These are phyloP conservation scores for Cyclotella choctawhatcheeana DNA, from an alignment of 108 stramenopile species.

Conservation along the genomic window DNA sequence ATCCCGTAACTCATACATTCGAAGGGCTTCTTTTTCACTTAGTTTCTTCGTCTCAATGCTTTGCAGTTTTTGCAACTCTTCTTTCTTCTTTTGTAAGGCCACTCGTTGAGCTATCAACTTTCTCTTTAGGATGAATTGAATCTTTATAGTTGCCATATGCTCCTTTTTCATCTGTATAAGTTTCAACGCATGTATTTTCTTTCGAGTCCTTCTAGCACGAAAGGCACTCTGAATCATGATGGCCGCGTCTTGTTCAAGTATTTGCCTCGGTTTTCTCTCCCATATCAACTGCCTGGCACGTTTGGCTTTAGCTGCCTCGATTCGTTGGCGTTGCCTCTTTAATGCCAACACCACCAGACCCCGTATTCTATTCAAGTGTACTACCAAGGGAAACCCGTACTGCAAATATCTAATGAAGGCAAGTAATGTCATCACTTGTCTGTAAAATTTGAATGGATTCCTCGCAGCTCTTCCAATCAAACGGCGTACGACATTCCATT, in stretches of 20 bases:
- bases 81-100: slow-evolving; percentile 1
- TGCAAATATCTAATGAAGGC: background rate
- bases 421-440: background rate
- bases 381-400: background rate
- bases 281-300: background rate
- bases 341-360: background rate
- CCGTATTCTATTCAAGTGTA: background rate
- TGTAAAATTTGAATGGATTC: background rate
- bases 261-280: background rate
- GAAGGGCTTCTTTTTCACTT: background rate
- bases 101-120: background rate
- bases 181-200: background rate
- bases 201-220: background rate
- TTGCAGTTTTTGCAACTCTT: background rate
- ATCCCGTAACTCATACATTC: slow-evolving; percentile 9
- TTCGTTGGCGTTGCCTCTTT: background rate
- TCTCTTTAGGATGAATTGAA: background rate
- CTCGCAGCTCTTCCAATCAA: background rate
- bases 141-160: background rate
- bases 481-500: background rate
- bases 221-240: background rate
- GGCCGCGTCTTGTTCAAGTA: background rate
- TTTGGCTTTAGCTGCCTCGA: background rate
- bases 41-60: background rate
- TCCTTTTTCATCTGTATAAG: background rate